Conservation (phyloP, 2,329 filamentous ascomycete genomes). For the Zymoseptoria passerinii region DNA sequence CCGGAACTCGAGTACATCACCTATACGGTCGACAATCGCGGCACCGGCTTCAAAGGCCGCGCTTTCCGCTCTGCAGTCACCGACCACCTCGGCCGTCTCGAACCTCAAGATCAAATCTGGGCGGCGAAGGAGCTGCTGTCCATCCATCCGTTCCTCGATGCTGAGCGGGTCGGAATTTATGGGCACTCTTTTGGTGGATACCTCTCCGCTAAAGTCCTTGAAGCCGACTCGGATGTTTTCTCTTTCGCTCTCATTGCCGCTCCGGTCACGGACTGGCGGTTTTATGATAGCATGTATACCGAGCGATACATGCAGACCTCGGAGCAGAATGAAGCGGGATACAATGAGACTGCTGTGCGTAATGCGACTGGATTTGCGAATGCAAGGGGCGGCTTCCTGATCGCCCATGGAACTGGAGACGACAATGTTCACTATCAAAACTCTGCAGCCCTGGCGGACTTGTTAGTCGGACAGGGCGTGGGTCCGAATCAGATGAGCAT, state of each 20-base stretch:
- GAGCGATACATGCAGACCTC: constrained; percentile 64
- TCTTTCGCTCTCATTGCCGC: constrained; percentile 56
- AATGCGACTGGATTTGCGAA: constrained; percentile 54
- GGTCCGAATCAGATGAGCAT: constrained; percentile 54
- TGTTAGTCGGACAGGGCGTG: constrained; percentile 52
- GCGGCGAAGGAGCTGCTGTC: constrained; percentile 50
- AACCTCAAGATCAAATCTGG: constrained; percentile 60
- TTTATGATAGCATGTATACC: constrained; percentile 65
- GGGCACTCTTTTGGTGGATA: constrained; percentile 64
- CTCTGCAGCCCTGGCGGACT: constrained; percentile 51
- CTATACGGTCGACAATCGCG: constrained; percentile 61
- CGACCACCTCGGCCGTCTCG: constrained; percentile 53
- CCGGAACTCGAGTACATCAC: constrained; percentile 59
- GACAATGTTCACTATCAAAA: constrained; percentile 69
- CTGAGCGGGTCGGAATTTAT: constrained; percentile 55
- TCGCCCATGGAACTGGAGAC: constrained; percentile 60
- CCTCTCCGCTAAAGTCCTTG: constrained; percentile 57
- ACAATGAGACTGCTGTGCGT: constrained; percentile 53
- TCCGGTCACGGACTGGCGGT: constrained; percentile 59
- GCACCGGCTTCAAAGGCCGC: constrained; percentile 57
- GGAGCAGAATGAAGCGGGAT: constrained; percentile 49
- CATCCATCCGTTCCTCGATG: constrained; percentile 48
- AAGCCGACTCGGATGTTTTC: constrained; percentile 53
- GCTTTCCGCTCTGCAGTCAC: constrained; percentile 52
- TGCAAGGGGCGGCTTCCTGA: constrained; percentile 50